Evolutionary conservation across 148 eudicot species (phyloP).

Genomic region (Camellia lanceoleosa): DNA sequence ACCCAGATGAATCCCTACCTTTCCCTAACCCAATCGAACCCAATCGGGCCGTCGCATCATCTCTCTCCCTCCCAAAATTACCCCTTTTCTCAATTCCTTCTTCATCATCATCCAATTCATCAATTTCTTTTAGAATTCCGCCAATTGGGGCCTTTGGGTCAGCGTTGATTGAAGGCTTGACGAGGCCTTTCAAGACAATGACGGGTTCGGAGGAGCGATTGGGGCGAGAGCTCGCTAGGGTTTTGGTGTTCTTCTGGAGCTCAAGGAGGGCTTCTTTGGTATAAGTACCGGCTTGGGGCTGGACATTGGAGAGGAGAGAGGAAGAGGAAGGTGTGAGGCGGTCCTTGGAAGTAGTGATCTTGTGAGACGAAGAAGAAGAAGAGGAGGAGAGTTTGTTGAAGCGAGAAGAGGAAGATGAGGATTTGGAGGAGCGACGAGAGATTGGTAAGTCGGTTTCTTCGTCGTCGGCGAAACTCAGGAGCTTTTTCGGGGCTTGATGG

Average conservation of each 20-base stretch:
- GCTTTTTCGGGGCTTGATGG: slow-evolving; percentile 43
- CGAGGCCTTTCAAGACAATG: slow-evolving; percentile 58
- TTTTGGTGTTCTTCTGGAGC: slow-evolving; percentile 78
- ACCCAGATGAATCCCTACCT: slow-evolving; percentile 13
- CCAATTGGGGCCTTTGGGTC: background rate
- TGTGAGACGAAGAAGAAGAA: slow-evolving; percentile 52
- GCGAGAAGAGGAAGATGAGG: slow-evolving; percentile 35
- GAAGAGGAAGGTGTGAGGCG: slow-evolving; percentile 37
- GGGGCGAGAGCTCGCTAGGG: slow-evolving; percentile 44
- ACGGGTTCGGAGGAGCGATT: slow-evolving; percentile 56
- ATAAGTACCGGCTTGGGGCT: slow-evolving; percentile 76
- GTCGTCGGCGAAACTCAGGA: slow-evolving; percentile 78
- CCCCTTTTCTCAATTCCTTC: slow-evolving; percentile 13
- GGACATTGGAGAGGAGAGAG: slow-evolving; percentile 57
- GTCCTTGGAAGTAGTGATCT: slow-evolving; percentile 46
- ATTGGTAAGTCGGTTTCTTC: slow-evolving; percentile 55
- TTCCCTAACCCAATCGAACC: slow-evolving; percentile 37
- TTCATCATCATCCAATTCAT: slow-evolving; percentile 22
- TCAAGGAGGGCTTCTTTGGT: slow-evolving; percentile 82
- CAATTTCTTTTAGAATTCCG: slow-evolving; percentile 16
- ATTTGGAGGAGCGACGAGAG: slow-evolving; percentile 31
- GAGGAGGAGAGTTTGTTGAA: slow-evolving; percentile 26
- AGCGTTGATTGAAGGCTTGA: slow-evolving; percentile 39
- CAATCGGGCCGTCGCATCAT: slow-evolving; percentile 28
- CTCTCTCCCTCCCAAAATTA: slow-evolving; percentile 23